These are phyloP conservation scores for Phalaenopsis hybrid DNA, from an alignment of 116 monocot species.

Conservation along the genomic window DNA sequence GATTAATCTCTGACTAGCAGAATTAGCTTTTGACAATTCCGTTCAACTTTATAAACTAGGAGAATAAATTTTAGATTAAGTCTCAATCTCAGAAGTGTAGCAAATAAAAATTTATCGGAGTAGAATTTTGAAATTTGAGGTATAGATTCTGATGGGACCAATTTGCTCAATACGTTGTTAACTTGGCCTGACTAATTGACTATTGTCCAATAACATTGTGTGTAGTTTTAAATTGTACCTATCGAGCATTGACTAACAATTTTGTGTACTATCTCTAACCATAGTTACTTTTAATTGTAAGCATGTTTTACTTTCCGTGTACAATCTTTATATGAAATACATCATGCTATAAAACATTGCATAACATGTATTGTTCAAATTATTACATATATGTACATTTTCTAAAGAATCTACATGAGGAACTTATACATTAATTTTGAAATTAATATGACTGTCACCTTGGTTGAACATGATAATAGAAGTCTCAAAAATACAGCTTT, in stretches of 20 bases:
- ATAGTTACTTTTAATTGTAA: too few relatives aligned
- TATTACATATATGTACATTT: too few relatives aligned
- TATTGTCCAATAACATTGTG: neutral
- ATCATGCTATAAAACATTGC: too few relatives aligned
- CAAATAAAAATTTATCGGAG: neutral
- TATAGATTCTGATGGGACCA: slow-evolving; percentile 1
- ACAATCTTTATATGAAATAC: too few relatives aligned
- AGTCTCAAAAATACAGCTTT: neutral
- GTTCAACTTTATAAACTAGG: neutral
- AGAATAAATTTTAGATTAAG: neutral
- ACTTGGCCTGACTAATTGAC: neutral
- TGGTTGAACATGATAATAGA: too few relatives aligned
- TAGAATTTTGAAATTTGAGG: neutral
- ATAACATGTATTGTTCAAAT: too few relatives aligned
- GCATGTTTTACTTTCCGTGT: too few relatives aligned
- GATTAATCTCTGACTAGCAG: neutral
- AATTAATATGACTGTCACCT: too few relatives aligned
- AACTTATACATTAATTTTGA: too few relatives aligned
- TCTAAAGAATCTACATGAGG: too few relatives aligned
- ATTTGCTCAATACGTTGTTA: neutral
- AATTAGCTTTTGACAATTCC: neutral
- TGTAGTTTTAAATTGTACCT: neutral
- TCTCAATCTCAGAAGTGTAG: neutral
- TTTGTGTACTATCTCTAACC: neutral
- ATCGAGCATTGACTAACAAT: neutral